Conservation (phyloP, 257 asterid species). For the Capsicum rhomboideum region DNA sequence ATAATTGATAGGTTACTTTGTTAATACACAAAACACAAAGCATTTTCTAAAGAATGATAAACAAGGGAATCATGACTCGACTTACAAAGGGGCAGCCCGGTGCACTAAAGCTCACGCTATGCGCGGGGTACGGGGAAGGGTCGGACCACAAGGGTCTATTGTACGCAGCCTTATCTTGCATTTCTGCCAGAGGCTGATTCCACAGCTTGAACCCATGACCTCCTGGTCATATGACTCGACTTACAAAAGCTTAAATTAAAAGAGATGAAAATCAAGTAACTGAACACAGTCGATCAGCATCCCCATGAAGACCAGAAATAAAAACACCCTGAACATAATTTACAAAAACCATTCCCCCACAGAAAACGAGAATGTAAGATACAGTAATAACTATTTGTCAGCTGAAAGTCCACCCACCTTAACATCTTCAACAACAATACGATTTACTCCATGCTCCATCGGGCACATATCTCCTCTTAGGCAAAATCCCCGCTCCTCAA, state of each 20-base stretch:
- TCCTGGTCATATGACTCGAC: neutral
- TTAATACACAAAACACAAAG: neutral
- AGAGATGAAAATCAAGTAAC: neutral
- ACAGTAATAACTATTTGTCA: neutral
- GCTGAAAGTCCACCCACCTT: conserved; percentile 45
- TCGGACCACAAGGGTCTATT: too few species aligned
- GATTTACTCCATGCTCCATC: conserved; percentile 95
- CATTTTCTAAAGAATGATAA: neutral
- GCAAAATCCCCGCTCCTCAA: conserved; percentile 99
- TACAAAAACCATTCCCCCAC: neutral
- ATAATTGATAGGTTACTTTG: neutral
- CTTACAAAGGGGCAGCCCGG: neutral
- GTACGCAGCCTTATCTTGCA: too few species aligned
- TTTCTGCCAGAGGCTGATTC: too few species aligned
- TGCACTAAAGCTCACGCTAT: too few species aligned
- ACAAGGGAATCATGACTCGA: neutral
- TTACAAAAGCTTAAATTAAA: neutral
- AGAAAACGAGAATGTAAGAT: neutral
- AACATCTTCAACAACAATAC: conserved; percentile 95
- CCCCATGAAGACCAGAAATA: neutral
- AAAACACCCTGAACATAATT: neutral
- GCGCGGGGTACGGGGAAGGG: too few species aligned
- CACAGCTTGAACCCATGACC: too few species aligned
- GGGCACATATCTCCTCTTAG: conserved; percentile 99
- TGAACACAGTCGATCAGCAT: neutral